Evolutionary conservation across 805 yeast genomes (phyloP), one percentile per base, ranked within the genome.

Genomic region (Pichia nanzhaoensis): DNA sequence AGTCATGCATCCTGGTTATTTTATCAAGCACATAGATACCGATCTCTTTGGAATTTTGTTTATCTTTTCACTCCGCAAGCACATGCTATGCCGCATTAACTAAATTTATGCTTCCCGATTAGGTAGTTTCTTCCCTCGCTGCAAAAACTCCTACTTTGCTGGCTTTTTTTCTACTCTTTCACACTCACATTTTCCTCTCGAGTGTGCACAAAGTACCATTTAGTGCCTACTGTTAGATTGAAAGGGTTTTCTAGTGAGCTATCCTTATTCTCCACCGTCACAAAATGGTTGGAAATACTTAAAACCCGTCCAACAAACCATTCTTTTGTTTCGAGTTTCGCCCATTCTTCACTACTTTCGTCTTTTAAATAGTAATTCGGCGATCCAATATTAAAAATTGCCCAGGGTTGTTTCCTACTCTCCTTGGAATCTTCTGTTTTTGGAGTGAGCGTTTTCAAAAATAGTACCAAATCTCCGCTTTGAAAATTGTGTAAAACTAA

Each of bases 311-410:
- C 95, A 30, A 91, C 81, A 56, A 90, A 71, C 91, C 96, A 91
- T 52, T 90, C 96, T 44, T 82, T 76, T 28, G 65, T 70, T 10
- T 61, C 61, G 18, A 65, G 47, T 33, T 56, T 57, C 12, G 54
- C 53, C 37, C 51, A 51, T 19, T 48, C 51, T 16, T 32, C 45
- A 9, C 21, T 33, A 18, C 40, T 42, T 13, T 65, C 65, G 39
- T 70, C 68, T 42, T 78, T 76, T 51, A 91, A 66, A 56, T 89
- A 82, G 60, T 79, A 89, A 59, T 90, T 89, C 0, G 95, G 93
- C 1, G 87, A 82, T 1, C 91, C 95, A 45, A 85, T 73, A 52
- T 93, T 90, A 67, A 91, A 91, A 1, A 95, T 95, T 0, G 96
- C 96, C 98, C 98, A 91, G 0, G 91, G 88, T 44, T 70, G 77